Conservation (phyloP, 495 filamentous ascomycete species). For the Mytilinidion resinicola region DNA sequence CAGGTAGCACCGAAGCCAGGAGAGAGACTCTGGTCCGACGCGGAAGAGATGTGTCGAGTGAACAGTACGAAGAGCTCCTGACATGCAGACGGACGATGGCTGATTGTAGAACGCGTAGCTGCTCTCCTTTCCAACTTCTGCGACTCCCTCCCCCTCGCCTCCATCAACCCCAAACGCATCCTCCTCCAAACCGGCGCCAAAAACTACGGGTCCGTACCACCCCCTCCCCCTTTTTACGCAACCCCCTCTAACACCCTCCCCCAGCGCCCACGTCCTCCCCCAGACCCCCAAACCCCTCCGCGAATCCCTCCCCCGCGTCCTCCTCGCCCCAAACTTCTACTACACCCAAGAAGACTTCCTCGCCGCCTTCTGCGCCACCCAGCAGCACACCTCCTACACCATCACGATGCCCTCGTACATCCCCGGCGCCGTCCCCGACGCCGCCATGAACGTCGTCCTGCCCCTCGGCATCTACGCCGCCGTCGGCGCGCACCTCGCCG, state of each 20-base stretch:
- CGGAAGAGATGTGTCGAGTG: conserved; percentile 40
- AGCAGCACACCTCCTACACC: conserved; percentile 34
- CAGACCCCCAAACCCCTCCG: conserved; percentile 36
- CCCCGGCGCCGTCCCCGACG: conserved; percentile 45
- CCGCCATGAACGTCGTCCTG: conserved; percentile 46
- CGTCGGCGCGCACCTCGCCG: conserved; percentile 37
- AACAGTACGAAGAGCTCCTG: conserved; percentile 32
- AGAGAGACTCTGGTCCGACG: conserved; percentile 41
- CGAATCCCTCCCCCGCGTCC: conserved; percentile 42
- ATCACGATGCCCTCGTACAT: conserved; percentile 44
- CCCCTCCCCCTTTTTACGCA: background rate
- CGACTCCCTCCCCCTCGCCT: conserved; percentile 37
- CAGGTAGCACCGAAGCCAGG: conserved; percentile 41
- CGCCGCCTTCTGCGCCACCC: conserved; percentile 30
- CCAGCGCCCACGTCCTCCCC: conserved; percentile 44
- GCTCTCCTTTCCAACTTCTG: conserved; percentile 45
- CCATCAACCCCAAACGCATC: conserved; percentile 42
- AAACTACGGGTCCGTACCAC: conserved; percentile 38
- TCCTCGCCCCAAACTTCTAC: conserved; percentile 48
- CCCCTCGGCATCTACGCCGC: conserved; percentile 45
- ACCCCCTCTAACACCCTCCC: background rate
- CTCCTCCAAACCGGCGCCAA: conserved; percentile 49
- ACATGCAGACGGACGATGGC: background rate
- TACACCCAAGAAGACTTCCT: conserved; percentile 48
- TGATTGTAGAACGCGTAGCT: background rate